These are phyloP conservation scores for Tuber microsphaerosporum DNA, from an alignment of 495 filamentous ascomycete species.

Conservation along the genomic window DNA sequence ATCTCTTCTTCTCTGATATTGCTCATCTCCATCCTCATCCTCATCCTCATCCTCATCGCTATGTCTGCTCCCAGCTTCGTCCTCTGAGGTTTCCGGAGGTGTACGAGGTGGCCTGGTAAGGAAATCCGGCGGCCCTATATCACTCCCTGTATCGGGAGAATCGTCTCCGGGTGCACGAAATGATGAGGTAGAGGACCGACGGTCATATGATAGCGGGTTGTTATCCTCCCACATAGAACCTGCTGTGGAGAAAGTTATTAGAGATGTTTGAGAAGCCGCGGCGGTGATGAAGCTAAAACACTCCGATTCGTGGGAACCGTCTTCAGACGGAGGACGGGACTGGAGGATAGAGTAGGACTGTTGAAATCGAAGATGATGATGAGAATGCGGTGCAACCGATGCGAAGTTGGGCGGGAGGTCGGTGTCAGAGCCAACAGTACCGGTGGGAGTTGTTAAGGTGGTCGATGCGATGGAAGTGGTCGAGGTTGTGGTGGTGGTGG, in stretches of 20 bases:
- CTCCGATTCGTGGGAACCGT: constrained; percentile 3
- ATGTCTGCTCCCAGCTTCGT: constrained; percentile 54
- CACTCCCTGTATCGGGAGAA: constrained; percentile 47
- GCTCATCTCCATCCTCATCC: constrained; percentile 45
- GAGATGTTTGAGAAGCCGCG: not conserved
- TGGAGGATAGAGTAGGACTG: constrained; percentile 9
- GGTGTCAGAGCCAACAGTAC: constrained; percentile 11
- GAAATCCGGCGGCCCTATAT: constrained; percentile 54
- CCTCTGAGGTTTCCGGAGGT: constrained; percentile 27
- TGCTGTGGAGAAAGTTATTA: constrained; percentile 6
- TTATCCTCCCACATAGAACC: constrained; percentile 42
- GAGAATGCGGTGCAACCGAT: not conserved
- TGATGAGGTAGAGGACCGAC: constrained; percentile 43
- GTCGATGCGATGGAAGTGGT: not conserved
- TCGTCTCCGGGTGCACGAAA: constrained; percentile 39
- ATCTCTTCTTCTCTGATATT: constrained; percentile 64
- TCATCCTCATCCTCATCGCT: constrained; percentile 54
- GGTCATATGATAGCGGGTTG: constrained; percentile 41
- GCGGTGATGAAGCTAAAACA: not conserved
- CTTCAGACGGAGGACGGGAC: constrained; percentile 6
- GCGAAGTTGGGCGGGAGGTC: not conserved
- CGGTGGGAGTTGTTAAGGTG: constrained; percentile 9
- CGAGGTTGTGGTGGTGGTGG: constrained; percentile 15
- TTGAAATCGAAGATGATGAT: not conserved
- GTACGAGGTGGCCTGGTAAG: constrained; percentile 47